These are phyloP conservation scores for Beauveria medogensis DNA, from an alignment of 2,329 filamentous ascomycete genomes.

Conservation along the genomic window DNA sequence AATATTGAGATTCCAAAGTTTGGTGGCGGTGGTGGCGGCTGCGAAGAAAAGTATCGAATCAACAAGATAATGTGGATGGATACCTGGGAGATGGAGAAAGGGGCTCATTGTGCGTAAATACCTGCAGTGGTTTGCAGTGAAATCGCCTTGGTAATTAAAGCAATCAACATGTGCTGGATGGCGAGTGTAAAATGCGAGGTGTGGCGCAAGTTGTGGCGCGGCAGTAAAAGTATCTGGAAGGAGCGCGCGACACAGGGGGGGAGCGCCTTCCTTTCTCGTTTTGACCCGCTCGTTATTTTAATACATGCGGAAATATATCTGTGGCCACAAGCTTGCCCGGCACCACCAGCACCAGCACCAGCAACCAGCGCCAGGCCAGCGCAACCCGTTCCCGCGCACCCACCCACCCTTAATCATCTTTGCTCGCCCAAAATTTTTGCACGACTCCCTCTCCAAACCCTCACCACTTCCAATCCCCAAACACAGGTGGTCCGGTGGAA, in stretches of 20 bases:
- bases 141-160: too few species aligned
- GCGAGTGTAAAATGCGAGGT: background rate
- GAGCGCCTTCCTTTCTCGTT: background rate
- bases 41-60: conserved; percentile 1
- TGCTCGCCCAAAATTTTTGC: conserved; percentile 11
- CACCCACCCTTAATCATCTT: conserved; percentile 5
- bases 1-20: background rate
- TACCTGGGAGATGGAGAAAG: background rate
- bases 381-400: background rate
- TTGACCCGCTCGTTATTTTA: background rate
- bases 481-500: conserved; percentile 12
- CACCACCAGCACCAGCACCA: too few species aligned
- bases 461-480: conserved; percentile 12
- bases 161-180: background rate
- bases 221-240: background rate
- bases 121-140: too few species aligned
- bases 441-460: conserved; percentile 5
- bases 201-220: conserved; percentile 2
- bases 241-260: background rate
- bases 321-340: background rate
- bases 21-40: background rate
- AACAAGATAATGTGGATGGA: background rate
- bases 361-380: too few species aligned
- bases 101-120: background rate
- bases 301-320: background rate